Percentiles rank a stretch among this genome's conserved stretches.
These are phyloP conservation scores for Aspergillus campestris DNA, from an alignment of 495 filamentous ascomycete species.

Conservation along the genomic window DNA sequence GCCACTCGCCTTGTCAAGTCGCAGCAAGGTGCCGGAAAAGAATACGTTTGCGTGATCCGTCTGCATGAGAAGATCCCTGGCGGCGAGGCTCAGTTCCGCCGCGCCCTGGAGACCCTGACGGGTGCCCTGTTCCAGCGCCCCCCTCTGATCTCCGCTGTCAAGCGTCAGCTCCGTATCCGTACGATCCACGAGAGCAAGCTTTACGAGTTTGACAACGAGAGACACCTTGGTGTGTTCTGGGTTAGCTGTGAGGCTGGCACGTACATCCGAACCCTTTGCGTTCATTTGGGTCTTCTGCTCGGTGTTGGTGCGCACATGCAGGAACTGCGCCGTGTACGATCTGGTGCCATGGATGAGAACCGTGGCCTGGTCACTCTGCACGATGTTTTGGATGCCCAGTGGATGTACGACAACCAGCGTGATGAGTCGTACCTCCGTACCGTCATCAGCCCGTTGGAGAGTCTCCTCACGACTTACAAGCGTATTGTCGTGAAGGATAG, in stretches of 20 bases:
- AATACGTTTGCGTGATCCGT: slow-evolving; percentile 78
- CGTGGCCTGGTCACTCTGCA: slow-evolving; percentile 87
- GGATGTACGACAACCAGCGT: slow-evolving; percentile 81
- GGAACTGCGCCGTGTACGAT: slow-evolving; percentile 87
- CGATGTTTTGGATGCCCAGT: slow-evolving; percentile 93
- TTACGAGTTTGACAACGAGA: slow-evolving; percentile 94
- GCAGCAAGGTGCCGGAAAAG: slow-evolving; percentile 94
- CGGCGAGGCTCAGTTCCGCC: slow-evolving; percentile 78
- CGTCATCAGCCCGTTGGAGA: slow-evolving; percentile 87
- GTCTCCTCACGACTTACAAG: slow-evolving; percentile 83
- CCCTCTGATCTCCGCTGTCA: slow-evolving; percentile 94
- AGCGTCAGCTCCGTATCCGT: slow-evolving; percentile 93
- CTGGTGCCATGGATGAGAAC: slow-evolving; percentile 87
- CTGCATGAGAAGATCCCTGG: slow-evolving; percentile 88
- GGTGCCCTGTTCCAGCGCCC: slow-evolving; percentile 97
- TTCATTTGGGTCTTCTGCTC: slow-evolving; percentile 85
- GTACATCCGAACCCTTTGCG: slow-evolving; percentile 96
- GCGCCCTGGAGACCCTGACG: slow-evolving; percentile 88
- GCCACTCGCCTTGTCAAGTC: slow-evolving; percentile 96
- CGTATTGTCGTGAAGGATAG: slow-evolving; percentile 96
- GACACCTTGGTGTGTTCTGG: slow-evolving; percentile 98
- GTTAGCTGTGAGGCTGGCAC: slow-evolving; percentile 97
- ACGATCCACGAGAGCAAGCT: slow-evolving; percentile 94
- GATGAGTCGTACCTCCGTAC: slow-evolving; percentile 81
- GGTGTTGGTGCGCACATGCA: slow-evolving; percentile 99